Conservation (phyloP, 73 alveolate species). For the Tetrahymena thermophila region DNA sequence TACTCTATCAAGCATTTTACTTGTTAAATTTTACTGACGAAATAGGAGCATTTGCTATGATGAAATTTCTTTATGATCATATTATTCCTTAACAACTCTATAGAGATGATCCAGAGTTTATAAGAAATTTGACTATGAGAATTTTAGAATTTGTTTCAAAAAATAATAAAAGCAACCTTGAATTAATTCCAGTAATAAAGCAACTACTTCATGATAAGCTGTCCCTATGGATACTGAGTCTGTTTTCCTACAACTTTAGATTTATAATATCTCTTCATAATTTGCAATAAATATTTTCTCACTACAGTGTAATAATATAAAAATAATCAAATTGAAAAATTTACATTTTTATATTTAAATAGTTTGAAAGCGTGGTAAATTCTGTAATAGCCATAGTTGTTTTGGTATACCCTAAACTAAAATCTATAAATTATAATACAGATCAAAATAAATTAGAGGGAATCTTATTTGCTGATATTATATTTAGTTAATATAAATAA, state of each 20-base stretch:
- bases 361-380: not conserved
- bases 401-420: not conserved
- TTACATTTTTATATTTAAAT: not conserved
- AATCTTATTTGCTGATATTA: not conserved
- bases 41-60: not conserved
- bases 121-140: not conserved
- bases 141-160: not conserved
- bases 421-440: not conserved
- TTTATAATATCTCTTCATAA: not conserved
- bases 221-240: not conserved
- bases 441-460: not conserved
- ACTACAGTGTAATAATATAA: not conserved
- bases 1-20: not conserved
- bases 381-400: not conserved
- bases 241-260: not conserved
- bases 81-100: not conserved
- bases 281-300: not conserved
- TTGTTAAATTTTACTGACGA: not conserved
- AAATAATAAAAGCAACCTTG: not conserved
- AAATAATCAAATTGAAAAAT: too few relatives aligned
- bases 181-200: not conserved
- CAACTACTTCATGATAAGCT: not conserved
- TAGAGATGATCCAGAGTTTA: not conserved
- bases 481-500: not conserved
- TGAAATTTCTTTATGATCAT: not conserved